Conservation (phyloP, 1,139 yeast species). For the Kluyveromyces sp. region DNA sequence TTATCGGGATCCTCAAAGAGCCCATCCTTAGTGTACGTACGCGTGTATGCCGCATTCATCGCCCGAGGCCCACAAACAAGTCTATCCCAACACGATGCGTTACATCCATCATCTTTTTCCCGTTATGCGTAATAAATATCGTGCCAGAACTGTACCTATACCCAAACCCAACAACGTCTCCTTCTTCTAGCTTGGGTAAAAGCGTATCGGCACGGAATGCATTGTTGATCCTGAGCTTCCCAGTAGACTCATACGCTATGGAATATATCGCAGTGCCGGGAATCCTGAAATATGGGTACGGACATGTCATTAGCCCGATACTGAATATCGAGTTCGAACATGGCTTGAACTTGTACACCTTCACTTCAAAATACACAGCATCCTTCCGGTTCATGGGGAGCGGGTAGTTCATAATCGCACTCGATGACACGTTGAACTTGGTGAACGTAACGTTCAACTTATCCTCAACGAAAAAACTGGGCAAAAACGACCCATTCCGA, state of each 20-base stretch:
- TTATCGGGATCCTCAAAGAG: constrained; percentile 30
- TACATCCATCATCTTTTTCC: constrained; percentile 78
- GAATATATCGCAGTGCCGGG: constrained; percentile 82
- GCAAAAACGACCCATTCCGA: constrained; percentile 31
- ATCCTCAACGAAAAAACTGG: constrained; percentile 47
- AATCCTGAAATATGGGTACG: constrained; percentile 80
- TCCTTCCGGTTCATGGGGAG: constrained; percentile 56
- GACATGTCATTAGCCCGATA: constrained; percentile 78
- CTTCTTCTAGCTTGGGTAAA: constrained; percentile 69
- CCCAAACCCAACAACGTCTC: constrained; percentile 92
- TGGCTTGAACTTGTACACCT: constrained; percentile 44
- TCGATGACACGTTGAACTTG: constrained; percentile 31
- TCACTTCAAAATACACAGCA: constrained; percentile 66
- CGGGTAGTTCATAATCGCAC: constrained; percentile 53
- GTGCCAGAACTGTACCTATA: constrained; percentile 75
- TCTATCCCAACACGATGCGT: constrained; percentile 73
- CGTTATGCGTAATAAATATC: constrained; percentile 83
- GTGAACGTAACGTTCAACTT: constrained; percentile 53
- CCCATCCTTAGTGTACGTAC: constrained; percentile 30
- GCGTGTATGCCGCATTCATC: constrained; percentile 29
- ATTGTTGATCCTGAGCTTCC: constrained; percentile 70
- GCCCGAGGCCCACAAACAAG: constrained; percentile 40
- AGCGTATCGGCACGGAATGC: constrained; percentile 68
- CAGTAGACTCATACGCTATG: constrained; percentile 81
- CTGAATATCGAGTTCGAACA: constrained; percentile 41